These are phyloP conservation scores for Sclerotinia spermophila DNA, from an alignment of 2,329 filamentous ascomycete genomes.

Conservation along the genomic window DNA sequence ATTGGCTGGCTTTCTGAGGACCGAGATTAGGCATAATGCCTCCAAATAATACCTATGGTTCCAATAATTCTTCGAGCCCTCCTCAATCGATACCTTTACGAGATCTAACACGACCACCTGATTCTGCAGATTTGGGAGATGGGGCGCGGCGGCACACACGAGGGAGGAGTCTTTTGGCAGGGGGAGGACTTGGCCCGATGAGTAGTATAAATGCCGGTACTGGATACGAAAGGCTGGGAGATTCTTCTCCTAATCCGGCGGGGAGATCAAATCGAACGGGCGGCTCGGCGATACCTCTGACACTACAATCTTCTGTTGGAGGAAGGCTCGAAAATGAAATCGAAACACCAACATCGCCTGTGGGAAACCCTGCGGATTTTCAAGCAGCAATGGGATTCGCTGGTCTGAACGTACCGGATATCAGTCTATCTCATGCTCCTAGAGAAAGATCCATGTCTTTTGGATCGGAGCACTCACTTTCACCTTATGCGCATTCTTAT, in stretches of 20 bases:
- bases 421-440: slow-evolving; percentile 34
- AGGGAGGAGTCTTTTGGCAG: slow-evolving; percentile 35
- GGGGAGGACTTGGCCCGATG: slow-evolving; percentile 28
- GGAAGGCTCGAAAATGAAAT: slow-evolving; percentile 22
- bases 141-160: slow-evolving; percentile 31
- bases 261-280: slow-evolving; percentile 22
- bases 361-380: slow-evolving; percentile 35
- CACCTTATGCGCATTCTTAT: slow-evolving; percentile 23
- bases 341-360: slow-evolving; percentile 31
- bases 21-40: slow-evolving; percentile 41
- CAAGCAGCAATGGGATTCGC: slow-evolving; percentile 37
- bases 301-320: slow-evolving; percentile 17
- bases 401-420: slow-evolving; percentile 36
- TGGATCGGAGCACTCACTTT: slow-evolving; percentile 27
- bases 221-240: slow-evolving; percentile 36
- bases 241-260: slow-evolving; percentile 32
- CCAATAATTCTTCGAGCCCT: slow-evolving; percentile 42
- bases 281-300: slow-evolving; percentile 20
- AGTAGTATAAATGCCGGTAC: slow-evolving; percentile 26
- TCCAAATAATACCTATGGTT: slow-evolving; percentile 46
- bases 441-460: slow-evolving; percentile 29
- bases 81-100: slow-evolving; percentile 69
- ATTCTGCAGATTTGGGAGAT: slow-evolving; percentile 31
- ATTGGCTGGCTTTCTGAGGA: slow-evolving; percentile 10
- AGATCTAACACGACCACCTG: slow-evolving; percentile 47